Evolutionary conservation across 2,329 filamentous ascomycete genomes (phyloP), one percentile per base, ranked within the genome.

Genomic region (Neurospora crassa): DNA sequence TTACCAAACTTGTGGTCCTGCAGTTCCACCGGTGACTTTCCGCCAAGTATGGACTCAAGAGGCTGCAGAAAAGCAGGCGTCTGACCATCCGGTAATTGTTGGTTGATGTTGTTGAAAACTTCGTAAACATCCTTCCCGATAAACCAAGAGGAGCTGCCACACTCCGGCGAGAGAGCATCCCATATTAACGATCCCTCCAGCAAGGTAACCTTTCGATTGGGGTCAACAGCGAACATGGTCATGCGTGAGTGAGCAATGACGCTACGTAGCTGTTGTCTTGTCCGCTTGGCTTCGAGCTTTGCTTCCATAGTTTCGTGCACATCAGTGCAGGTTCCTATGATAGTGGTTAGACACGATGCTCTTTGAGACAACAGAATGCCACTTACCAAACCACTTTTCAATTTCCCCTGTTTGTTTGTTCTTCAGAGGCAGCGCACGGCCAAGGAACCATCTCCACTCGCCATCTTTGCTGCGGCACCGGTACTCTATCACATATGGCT

Each of bases 401-500:
- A 94, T 92, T 68, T 85, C 82, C 1, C 90, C 91, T 0, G 87
- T 87, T 67, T 90, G 86, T 73, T 85, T 86, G 72, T 92, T 88
- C 47, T 84, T 85, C 76, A 93, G 84, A 0, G 92, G 91, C 16
- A 91, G 79, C 1, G 91, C 92, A 63, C 91, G 85, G 12, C 90
- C 91, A 2, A 95, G 82, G 84, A 94, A 93, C 92, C 92, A 95
- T 70, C 91, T 85, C 88, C 89, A 94, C 71, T 90, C 85, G 0
- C 92, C 92, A 41, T 90, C 86, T 68, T 86, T 86, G 71, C 85
- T 88, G 69, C 82, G 85, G 73, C 89, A 92, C 47, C 92, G 87
- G 74, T 93, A 94, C 76, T 95, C 91, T 0, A 87, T 89, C 47
- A 84, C 83, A 75, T 91, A 94, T 14, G 89, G 87, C 11, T 91